Percentiles rank a stretch among this genome's conserved stretches.
Evolutionary conservation across 345 rosid genomes (phyloP).

Genomic region (Arabidopsis arenosa): DNA sequence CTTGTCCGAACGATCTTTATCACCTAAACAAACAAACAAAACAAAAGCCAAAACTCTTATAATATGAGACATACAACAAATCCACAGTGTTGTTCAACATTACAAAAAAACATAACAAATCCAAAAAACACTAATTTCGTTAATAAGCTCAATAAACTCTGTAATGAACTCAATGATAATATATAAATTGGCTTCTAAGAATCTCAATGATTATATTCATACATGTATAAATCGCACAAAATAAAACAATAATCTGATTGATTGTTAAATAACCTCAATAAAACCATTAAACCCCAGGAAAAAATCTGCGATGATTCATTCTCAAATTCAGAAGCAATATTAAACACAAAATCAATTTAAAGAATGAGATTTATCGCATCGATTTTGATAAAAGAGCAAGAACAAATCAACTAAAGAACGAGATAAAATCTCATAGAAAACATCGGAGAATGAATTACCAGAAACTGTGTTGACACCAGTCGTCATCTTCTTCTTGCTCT

Average conservation of each 20-base stretch:
- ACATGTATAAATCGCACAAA: not conserved
- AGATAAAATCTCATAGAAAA: not conserved
- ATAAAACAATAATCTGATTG: not conserved
- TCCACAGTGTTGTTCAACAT: conserved; percentile 13
- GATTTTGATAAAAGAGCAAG: not conserved
- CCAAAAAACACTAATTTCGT: not conserved
- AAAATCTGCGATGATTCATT: not conserved
- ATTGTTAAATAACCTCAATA: not conserved
- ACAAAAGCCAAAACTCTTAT: not conserved
- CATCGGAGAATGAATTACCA: conserved; percentile 16
- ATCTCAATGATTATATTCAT: not conserved
- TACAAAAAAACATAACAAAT: not conserved
- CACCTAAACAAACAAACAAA: conserved; percentile 28
- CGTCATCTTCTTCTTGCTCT: conserved; percentile 39
- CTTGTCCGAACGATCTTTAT: conserved; percentile 33
- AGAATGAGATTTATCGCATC: not conserved
- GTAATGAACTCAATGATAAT: not conserved
- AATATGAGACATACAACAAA: conserved; percentile 10
- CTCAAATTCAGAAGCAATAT: not conserved
- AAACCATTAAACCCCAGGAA: conserved; percentile 25
- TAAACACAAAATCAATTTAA: not conserved
- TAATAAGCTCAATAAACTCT: not conserved
- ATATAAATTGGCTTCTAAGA: not conserved
- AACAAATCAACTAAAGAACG: not conserved
- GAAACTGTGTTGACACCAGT: conserved; percentile 24